A percentile compares a stretch with the other conserved stretches of the same genome.
Conservation (phyloP, 2,329 filamentous ascomycete genomes). For the Cadophora sp. region DNA sequence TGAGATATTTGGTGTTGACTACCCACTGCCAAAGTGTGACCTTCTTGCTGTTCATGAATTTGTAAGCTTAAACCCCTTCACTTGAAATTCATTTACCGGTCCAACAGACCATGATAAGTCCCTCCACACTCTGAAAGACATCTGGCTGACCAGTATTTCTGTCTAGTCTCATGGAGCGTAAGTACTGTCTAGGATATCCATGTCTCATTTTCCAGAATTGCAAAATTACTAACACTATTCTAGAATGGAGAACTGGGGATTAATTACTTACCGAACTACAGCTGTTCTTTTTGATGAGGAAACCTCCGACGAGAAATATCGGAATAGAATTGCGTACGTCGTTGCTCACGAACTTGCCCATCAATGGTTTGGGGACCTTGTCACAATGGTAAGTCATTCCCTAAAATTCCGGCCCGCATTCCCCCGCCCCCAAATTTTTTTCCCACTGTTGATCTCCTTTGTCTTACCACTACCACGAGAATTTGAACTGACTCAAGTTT, state of each 20-base stretch:
- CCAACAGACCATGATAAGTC: constrained; percentile 23
- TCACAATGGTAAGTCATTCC: constrained; percentile 70
- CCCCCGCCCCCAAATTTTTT: background rate
- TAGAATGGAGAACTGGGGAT: constrained; percentile 75
- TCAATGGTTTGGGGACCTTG: constrained; percentile 95
- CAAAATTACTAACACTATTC: constrained; percentile 6
- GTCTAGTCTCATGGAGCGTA: constrained; percentile 72
- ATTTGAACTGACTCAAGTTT: background rate
- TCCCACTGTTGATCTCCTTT: background rate
- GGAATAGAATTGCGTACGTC: constrained; percentile 94
- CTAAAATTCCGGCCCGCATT: background rate
- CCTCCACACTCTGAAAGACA: background rate
- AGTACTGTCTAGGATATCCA: constrained; percentile 44
- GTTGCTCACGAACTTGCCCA: constrained; percentile 98
- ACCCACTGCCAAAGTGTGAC: constrained; percentile 91
- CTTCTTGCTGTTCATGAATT: constrained; percentile 93
- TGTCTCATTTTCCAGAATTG: background rate
- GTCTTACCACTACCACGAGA: background rate
- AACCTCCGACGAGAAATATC: constrained; percentile 87
- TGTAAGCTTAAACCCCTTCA: constrained; percentile 53
- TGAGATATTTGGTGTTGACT: constrained; percentile 91
- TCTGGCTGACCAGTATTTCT: constrained; percentile 50
- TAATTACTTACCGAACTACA: constrained; percentile 95
- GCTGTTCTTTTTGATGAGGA: constrained; percentile 96
- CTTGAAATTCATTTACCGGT: constrained; percentile 9